Evolutionary conservation across 371 early-diverging fungal genomes (phyloP).

Genomic region (Entomophthora muscae): DNA sequence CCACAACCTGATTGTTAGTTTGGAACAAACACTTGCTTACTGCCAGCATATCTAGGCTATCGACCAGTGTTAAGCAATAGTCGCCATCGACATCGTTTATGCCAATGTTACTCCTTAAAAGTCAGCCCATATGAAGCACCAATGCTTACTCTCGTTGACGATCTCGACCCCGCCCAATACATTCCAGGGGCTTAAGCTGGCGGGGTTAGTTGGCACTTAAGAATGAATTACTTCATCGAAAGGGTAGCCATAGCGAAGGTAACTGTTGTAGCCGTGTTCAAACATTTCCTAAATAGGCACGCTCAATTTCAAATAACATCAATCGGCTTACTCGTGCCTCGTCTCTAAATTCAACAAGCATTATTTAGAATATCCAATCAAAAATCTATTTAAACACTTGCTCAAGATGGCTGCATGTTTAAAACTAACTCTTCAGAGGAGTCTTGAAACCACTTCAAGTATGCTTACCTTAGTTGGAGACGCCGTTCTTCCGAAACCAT

Average conservation of each 20-base stretch:
- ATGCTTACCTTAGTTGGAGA: not conserved
- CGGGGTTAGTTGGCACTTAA: not conserved
- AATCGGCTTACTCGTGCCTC: not conserved
- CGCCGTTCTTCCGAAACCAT: not conserved
- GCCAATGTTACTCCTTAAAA: slow-evolving; percentile 30
- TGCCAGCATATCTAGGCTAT: slow-evolving; percentile 72
- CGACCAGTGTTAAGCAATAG: slow-evolving; percentile 78
- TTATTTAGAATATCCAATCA: too few relatives aligned
- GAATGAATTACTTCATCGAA: slow-evolving; percentile 50
- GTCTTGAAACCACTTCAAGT: too few relatives aligned
- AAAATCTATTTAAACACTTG: too few relatives aligned
- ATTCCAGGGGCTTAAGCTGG: slow-evolving; percentile 64
- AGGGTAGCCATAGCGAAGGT: slow-evolving; percentile 73
- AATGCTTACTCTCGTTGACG: slow-evolving; percentile 42
- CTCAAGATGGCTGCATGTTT: too few relatives aligned
- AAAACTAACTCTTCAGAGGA: too few relatives aligned
- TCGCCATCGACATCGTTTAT: slow-evolving; percentile 86
- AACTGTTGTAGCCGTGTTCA: slow-evolving; percentile 66
- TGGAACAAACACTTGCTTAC: slow-evolving; percentile 17
- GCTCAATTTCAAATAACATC: not conserved
- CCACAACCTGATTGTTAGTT: slow-evolving; percentile 28
- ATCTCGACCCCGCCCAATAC: slow-evolving; percentile 65
- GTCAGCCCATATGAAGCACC: too few relatives aligned
- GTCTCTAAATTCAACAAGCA: not conserved
- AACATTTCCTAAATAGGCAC: slow-evolving; percentile 57